Evolutionary conservation across 257 asterid genomes (phyloP).

Genomic region (Hygrophila difformis): DNA sequence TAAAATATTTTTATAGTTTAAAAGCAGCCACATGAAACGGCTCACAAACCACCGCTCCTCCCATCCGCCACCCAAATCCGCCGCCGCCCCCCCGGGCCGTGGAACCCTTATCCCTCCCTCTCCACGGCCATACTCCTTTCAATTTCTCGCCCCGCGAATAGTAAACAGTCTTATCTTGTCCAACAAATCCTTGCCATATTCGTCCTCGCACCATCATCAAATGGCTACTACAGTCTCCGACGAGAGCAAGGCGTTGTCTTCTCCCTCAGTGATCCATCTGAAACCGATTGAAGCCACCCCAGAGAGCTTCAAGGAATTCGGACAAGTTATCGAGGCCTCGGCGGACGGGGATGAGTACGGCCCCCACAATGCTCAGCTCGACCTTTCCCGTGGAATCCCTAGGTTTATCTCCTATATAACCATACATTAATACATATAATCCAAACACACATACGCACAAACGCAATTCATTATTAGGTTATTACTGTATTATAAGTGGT

Average conservation of each 20-base stretch:
- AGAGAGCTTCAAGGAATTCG: constrained; percentile 67
- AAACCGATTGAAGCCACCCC: constrained; percentile 64
- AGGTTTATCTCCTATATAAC: no score
- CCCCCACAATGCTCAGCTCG: constrained; percentile 77
- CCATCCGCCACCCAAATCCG: constrained; percentile 16
- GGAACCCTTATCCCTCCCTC: not conserved
- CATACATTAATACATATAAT: no score
- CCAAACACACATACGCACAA: no score
- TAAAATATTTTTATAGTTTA: no score
- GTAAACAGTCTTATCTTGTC: not conserved
- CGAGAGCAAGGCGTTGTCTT: constrained; percentile 5
- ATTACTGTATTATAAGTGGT: no score
- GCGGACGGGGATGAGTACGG: constrained; percentile 72
- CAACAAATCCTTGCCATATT: no score
- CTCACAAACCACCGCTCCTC: constrained; percentile 4
- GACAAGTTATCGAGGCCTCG: constrained; percentile 66
- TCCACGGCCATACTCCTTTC: constrained; percentile 2
- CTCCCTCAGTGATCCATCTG: constrained; percentile 38
- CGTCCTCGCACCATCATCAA: constrained; percentile 5
- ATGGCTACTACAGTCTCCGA: constrained; percentile 19
- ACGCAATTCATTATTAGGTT: no score
- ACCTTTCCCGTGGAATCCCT: constrained; percentile 68
- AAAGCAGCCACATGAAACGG: constrained; percentile 10
- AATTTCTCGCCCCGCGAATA: not conserved
- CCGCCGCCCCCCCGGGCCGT: not conserved